Percentiles rank a stretch among this genome's conserved stretches.
phyloP scores from a whole-genome alignment of 2,329 filamentous ascomycete genomes.

The Colletotrichum nymphaeae region DNA sequence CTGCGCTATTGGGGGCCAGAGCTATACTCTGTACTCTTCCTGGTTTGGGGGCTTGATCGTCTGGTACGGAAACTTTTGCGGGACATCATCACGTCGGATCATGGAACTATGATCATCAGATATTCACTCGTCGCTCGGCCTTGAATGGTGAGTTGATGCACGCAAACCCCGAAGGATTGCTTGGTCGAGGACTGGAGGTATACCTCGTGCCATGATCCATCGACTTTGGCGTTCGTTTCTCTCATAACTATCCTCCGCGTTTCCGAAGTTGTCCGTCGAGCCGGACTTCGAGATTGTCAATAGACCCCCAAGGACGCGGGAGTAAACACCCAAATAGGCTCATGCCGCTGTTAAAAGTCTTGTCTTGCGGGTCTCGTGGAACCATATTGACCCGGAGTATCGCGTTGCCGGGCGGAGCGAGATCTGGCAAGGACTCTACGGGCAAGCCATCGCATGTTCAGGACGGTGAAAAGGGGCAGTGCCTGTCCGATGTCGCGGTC shows the following conservation, averaged over 20 bases:
- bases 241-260: not conserved
- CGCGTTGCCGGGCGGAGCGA: constrained; percentile 1
- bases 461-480: not conserved
- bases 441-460: constrained; percentile 1
- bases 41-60: constrained; percentile 1
- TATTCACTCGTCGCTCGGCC: not conserved
- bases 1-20: not conserved
- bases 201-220: no score
- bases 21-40: not conserved
- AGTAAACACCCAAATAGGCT: not conserved
- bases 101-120: not conserved
- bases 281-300: not conserved
- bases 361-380: not conserved
- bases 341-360: not conserved
- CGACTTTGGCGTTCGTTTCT: not conserved
- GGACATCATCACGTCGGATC: constrained; percentile 15
- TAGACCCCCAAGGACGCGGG: not conserved
- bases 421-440: not conserved
- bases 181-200: no score
- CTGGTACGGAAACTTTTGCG: not conserved
- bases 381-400: not conserved
- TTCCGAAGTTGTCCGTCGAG: not conserved
- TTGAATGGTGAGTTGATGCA: not conserved
- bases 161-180: no score
- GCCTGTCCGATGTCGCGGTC: not conserved